Base-by-base conservation (phyloP, 108 stramenopile genomes). In the Cyclotella atomus region DNA sequence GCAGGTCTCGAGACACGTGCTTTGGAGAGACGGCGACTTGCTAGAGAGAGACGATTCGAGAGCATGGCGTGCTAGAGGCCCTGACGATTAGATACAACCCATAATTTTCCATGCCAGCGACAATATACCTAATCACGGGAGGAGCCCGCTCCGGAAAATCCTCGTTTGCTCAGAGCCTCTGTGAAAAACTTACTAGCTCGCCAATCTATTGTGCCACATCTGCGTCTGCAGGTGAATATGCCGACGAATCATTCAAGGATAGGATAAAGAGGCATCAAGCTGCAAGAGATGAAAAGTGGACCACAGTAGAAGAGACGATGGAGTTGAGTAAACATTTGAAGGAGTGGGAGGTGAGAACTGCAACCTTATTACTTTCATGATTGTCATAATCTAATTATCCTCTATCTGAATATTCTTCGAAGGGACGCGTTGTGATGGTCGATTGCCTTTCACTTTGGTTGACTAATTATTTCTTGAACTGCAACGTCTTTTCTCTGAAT, bases 361-460 rank as follows among this genome's bases (percentile, higher is more conserved):
- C n/a, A n/a, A n/a, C n/a, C n/a, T n/a, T n/a, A n/a, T n/a, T n/a
- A n/a, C n/a, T n/a, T n/a, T n/a, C n/a, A n/a, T n/a, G n/a, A n/a
- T n/a, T n/a, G n/a, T n/a, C n/a, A n/a, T n/a, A n/a, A n/a, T n/a
- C n/a, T n/a, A n/a, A n/a, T n/a, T n/a, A n/a, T n/a, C n/a, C n/a
- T n/a, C n/a, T n/a, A n/a, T n/a, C n/a, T n/a, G n/a, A n/a, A n/a
- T n/a, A n/a, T n/a, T n/a, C n/a, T n/a, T n/a, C n/a, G n/a, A 38
- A 69, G 9, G 81, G 73, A n/a, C 44, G 81, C 16, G 83, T 74
- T 19, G 81, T 87, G 4, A 43, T 87, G 12, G 81, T 87, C 38
- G 86, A 87, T 75, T 87, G 86, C 52, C 45, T 84, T 17, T 84
- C 86, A 19, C 55, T 87, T 7, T 87, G 86, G 86, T 44, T 87